phyloP scores from a whole-genome alignment of 2,329 filamentous ascomycete genomes.

The Trichophyton benhamiae region DNA sequence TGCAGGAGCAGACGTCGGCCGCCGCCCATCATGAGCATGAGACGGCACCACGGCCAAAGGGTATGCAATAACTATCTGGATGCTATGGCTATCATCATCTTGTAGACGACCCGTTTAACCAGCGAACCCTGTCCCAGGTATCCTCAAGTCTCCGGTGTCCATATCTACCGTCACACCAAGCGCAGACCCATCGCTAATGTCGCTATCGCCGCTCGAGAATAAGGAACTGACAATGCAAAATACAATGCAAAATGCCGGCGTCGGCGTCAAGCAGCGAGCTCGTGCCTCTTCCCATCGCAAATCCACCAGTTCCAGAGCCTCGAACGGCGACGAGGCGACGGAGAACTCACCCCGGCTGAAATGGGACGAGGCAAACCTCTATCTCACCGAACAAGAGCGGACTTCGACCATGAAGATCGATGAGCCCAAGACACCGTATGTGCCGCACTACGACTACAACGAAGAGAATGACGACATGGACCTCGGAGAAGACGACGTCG shows the following conservation, averaged over 20 bases:
- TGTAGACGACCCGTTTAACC: background rate
- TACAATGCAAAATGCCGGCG: constrained; percentile 86
- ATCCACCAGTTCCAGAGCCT: constrained; percentile 39
- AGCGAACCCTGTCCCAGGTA: constrained; percentile 46
- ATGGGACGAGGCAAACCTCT: constrained; percentile 98
- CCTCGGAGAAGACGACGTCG: constrained; percentile 26
- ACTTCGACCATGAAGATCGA: constrained; percentile 97
- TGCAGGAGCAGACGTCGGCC: background rate
- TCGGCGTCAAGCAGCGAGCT: constrained; percentile 45
- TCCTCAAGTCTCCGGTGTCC: constrained; percentile 66
- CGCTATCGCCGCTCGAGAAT: constrained; percentile 37
- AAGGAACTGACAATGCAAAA: constrained; percentile 91
- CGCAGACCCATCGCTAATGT: constrained; percentile 5
- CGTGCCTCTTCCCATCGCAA: constrained; percentile 56
- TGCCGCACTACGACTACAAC: constrained; percentile 75
- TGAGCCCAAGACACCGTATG: constrained; percentile 96
- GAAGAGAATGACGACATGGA: constrained; percentile 65
- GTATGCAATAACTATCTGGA: constrained; percentile 18
- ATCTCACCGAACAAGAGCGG: constrained; percentile 91
- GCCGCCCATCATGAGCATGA: background rate
- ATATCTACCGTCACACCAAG: constrained; percentile 25
- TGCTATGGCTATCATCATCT: background rate
- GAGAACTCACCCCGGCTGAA: constrained; percentile 66
- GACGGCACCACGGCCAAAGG: constrained; percentile 24
- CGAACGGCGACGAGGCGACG: constrained; percentile 38